phyloP scores from a whole-genome alignment of 495 filamentous ascomycete genomes.

The Neurospora tetrasperma region DNA sequence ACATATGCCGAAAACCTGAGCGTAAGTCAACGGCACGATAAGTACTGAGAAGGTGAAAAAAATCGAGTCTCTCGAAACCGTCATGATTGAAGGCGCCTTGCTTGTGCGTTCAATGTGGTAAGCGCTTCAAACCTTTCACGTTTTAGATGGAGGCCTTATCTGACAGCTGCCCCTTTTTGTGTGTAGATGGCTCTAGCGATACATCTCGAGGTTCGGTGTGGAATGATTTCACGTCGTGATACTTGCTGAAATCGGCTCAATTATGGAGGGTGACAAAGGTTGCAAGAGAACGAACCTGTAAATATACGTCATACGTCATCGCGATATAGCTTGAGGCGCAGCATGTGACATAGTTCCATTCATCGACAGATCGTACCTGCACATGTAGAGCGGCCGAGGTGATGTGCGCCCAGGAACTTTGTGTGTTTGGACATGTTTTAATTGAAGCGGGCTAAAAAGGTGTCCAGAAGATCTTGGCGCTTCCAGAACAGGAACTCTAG shows the following conservation, averaged over 20 bases:
- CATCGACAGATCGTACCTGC: background rate
- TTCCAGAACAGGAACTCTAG: background rate
- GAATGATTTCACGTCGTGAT: background rate
- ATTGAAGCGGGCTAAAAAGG: background rate
- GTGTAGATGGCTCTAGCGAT: background rate
- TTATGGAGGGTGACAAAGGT: background rate
- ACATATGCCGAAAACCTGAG: background rate
- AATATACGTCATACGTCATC: background rate
- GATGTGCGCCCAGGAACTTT: background rate
- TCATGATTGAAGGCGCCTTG: background rate
- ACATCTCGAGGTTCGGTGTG: background rate
- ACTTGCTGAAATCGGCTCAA: background rate
- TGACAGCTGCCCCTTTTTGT: background rate
- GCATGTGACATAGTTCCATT: background rate
- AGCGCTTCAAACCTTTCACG: background rate
- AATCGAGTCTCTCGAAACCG: background rate
- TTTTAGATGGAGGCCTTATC: background rate
- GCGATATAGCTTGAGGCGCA: background rate
- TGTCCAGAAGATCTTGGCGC: background rate
- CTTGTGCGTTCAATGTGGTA: background rate
- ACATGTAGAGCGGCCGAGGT: background rate
- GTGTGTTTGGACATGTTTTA: background rate
- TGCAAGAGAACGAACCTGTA: background rate
- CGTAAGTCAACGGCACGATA: background rate
- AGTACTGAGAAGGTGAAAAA: background rate